Evolutionary conservation across 768 basidiomycete species (phyloP).

Genomic region (Wakefieldia striispora): DNA sequence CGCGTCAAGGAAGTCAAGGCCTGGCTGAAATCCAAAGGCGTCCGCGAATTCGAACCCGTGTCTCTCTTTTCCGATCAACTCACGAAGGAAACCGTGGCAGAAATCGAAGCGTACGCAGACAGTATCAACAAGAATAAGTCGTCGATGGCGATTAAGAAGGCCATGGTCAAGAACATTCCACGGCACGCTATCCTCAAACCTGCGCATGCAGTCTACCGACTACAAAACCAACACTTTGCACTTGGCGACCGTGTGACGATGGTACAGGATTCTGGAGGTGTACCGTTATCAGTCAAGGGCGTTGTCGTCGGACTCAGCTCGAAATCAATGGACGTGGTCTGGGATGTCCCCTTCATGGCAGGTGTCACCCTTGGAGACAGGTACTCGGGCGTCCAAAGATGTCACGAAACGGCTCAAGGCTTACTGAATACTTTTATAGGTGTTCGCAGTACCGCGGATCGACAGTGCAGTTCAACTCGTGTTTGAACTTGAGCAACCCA

Average conservation of each 20-base stretch:
- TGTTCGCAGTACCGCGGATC: conserved; percentile 93
- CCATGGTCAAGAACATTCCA: conserved; percentile 91
- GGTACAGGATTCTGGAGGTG: conserved; percentile 93
- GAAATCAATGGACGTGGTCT: conserved; percentile 90
- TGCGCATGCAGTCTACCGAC: conserved; percentile 79
- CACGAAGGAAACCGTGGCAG: conserved; percentile 79
- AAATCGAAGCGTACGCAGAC: conserved; percentile 79
- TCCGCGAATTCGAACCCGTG: conserved; percentile 90
- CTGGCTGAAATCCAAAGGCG: conserved; percentile 87
- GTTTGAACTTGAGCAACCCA: conserved; percentile 82
- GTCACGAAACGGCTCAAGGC: neutral
- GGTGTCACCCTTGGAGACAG: conserved; percentile 84
- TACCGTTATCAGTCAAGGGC: conserved; percentile 88
- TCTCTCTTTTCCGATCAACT: conserved; percentile 91
- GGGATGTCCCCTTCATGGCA: conserved; percentile 95
- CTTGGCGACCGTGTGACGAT: conserved; percentile 94
- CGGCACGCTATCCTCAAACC: conserved; percentile 93
- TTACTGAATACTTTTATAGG: conserved; percentile 36
- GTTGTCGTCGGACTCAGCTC: conserved; percentile 88
- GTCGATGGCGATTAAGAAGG: conserved; percentile 74
- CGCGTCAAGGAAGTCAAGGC: conserved; percentile 72
- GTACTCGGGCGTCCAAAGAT: conserved; percentile 34
- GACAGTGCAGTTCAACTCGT: conserved; percentile 81
- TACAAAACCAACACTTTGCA: conserved; percentile 84
- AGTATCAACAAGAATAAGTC: conserved; percentile 59